phyloP scores from a whole-genome alignment of 306 rosid species.

The Nissolia schottii region DNA sequence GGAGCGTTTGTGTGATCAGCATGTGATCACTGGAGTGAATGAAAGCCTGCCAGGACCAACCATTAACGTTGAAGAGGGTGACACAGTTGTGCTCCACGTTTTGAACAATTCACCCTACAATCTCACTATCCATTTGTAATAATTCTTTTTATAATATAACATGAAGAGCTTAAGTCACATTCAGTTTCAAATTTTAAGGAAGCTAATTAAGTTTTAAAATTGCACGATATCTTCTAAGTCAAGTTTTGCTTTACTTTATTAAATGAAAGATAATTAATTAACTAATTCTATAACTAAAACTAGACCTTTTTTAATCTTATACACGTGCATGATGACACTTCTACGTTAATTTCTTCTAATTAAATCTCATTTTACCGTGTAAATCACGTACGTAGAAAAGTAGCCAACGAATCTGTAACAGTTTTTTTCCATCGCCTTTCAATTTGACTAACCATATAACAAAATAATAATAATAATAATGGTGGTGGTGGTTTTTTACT shows the following conservation, averaged over 20 bases:
- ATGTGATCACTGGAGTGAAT: slow-evolving; percentile 10
- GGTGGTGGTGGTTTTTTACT: too few relatives aligned
- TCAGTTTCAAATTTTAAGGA: neutral
- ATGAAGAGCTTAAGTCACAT: too few relatives aligned
- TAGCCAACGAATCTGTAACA: neutral
- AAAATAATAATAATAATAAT: too few relatives aligned
- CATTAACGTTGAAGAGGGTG: neutral
- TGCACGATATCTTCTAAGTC: neutral
- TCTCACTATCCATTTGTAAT: slow-evolving; percentile 28
- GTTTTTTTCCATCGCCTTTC: too few relatives aligned
- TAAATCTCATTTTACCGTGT: neutral
- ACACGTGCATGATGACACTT: neutral
- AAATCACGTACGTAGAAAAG: neutral
- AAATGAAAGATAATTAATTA: neutral
- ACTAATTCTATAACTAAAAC: neutral
- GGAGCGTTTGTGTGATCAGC: neutral
- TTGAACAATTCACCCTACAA: slow-evolving; percentile 24
- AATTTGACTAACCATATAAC: neutral
- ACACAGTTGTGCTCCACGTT: slow-evolving; percentile 21
- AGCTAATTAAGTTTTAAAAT: neutral
- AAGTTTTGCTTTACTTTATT: neutral
- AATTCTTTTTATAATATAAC: too few relatives aligned
- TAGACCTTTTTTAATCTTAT: neutral
- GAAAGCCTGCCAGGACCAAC: slow-evolving; percentile 24
- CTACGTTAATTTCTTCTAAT: neutral